Evolutionary conservation across 2,329 filamentous ascomycete species (phyloP).

Genomic region (Orbilia blumenaviensis): DNA sequence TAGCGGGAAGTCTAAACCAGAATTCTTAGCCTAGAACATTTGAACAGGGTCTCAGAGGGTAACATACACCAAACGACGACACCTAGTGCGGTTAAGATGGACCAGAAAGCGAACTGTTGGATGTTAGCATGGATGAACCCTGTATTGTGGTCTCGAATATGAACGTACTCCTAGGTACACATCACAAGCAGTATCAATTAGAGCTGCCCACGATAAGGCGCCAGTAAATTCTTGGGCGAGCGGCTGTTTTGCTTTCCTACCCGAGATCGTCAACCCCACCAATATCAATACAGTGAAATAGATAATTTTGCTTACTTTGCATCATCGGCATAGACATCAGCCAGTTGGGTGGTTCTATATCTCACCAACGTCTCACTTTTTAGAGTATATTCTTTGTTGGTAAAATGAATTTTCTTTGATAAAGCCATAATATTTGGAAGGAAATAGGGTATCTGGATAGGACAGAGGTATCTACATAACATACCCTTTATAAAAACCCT

Average conservation of each 20-base stretch:
- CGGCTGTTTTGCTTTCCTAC: conserved; percentile 75
- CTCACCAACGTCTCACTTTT: conserved; percentile 54
- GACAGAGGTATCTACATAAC: conserved; percentile 76
- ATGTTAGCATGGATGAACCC: conserved; percentile 11
- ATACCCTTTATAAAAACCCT: conserved; percentile 96
- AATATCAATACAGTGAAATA: conserved; percentile 3
- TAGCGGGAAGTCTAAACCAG: conserved; percentile 80
- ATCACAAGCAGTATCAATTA: conserved; percentile 84
- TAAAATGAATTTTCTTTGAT: conserved; percentile 39
- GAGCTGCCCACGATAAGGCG: conserved; percentile 76
- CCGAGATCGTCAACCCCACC: conserved; percentile 27
- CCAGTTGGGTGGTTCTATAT: conserved; percentile 51
- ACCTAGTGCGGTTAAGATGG: conserved; percentile 86
- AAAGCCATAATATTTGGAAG: conserved; percentile 26
- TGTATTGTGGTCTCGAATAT: too few relatives aligned
- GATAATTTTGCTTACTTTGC: conserved; percentile 40
- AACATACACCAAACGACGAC: conserved; percentile 87
- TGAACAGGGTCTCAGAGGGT: neutral
- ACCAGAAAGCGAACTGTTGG: conserved; percentile 89
- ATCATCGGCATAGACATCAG: conserved; percentile 44
- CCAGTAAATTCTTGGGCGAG: conserved; percentile 75
- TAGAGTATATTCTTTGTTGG: conserved; percentile 54
- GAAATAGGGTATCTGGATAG: conserved; percentile 48
- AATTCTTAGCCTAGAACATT: conserved; percentile 29
- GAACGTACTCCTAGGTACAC: conserved; percentile 84